Evolutionary conservation across 2,329 filamentous ascomycete genomes (phyloP), one percentile per base, ranked within the genome.

Genomic region (Elsinoe perseae): DNA sequence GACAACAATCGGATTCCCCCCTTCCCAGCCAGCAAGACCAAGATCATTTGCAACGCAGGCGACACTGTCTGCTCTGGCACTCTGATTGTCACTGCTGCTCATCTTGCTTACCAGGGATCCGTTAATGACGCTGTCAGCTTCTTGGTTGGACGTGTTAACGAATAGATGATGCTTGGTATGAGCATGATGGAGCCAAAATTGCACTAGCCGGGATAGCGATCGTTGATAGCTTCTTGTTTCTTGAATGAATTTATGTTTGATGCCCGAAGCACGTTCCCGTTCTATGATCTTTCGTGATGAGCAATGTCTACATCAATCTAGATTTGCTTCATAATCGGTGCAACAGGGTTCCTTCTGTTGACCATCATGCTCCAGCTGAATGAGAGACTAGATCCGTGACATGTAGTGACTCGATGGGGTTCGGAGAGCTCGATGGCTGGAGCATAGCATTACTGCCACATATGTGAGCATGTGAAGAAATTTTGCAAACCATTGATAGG

Each of bases 1-100:
- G 69, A 71, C 53, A 55, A 57, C 21, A 69, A 70, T 14, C 58
- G 60, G 5, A 72, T 73, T 42, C 61, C 63, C 0, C 62, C 61
- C 42, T 73, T 69, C 54, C 69, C 71, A 20, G 28, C 56, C 10
- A 58, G 59, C 34, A 64, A 64, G 46, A 60, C 66, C 40, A 62
- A 63, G 56, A 60, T 64, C 38, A 65, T 64, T 58, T 68, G 66
- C 52, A 63, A 62, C 40, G 28, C 59, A n/a, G 63, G 61, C 16
- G 66, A 68, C 36, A 61, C 61, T 30, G 65, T 68, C 23, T 68
- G 65, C 57, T 54, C 18, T 23, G 59, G 58, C 8, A 55, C 54
- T 16, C 64, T 65, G 46, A 54, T 61, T 25, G 64, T 65, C 55
- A 62, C 58, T 23, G 62, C 64, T 53, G 62, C 64, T 34, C 64